Conservation (phyloP, 306 rosid species). For the Lathyrus sativus region DNA sequence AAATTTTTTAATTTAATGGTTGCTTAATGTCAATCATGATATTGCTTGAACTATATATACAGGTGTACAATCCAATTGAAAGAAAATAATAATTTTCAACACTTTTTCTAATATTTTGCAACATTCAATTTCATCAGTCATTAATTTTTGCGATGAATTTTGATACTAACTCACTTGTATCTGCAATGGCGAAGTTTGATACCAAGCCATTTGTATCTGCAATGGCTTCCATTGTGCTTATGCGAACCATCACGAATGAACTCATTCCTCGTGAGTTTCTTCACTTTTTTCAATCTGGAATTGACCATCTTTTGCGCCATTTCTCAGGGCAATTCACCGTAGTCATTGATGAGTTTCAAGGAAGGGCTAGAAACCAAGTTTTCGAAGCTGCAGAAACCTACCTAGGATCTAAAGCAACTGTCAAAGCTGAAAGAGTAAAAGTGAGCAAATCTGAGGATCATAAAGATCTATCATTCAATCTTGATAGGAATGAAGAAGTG, state of each 20-base stretch:
- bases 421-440: constrained; percentile 36
- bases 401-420: constrained; percentile 41
- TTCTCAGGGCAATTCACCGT: constrained; percentile 42
- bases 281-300: not conserved
- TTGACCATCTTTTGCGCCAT: not conserved
- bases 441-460: constrained; percentile 40
- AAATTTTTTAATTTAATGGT: not conserved
- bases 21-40: not conserved
- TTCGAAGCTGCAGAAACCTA: constrained; percentile 56
- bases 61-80: not conserved
- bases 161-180: not conserved
- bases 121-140: not conserved
- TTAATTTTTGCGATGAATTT: not conserved
- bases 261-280: constrained; percentile 32
- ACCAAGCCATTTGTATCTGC: constrained; percentile 17
- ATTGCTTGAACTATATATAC: not conserved
- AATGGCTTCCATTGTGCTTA: constrained; percentile 29
- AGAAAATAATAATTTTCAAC: not conserved
- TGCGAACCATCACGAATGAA: constrained; percentile 27
- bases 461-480: constrained; percentile 28
- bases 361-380: constrained; percentile 43
- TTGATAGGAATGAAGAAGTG: constrained; percentile 46
- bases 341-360: constrained; percentile 44
- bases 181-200: constrained; percentile 20
- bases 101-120: not conserved